A percentile compares a stretch with the other conserved stretches of the same genome.
These are phyloP conservation scores for Lecanosticta acicola DNA, from an alignment of 2,329 filamentous ascomycete species.

Conservation along the genomic window DNA sequence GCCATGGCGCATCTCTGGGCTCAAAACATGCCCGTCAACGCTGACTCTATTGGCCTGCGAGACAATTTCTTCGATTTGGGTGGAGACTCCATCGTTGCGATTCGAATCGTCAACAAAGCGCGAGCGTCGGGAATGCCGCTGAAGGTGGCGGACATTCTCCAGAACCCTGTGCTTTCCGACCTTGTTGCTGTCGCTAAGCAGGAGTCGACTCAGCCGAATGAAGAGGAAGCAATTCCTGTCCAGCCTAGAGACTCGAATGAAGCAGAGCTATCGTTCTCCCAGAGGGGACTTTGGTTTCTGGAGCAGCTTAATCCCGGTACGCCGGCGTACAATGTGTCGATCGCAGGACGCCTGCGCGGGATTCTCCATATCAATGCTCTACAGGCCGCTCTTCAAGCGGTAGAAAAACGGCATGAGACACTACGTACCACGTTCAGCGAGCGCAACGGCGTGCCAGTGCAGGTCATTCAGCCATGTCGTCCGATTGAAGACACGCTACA, in stretches of 20 bases:
- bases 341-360: conserved; percentile 4
- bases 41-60: conserved; percentile 23
- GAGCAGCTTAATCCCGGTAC: conserved; percentile 7
- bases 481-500: neutral
- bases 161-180: conserved; percentile 3
- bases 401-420: conserved; percentile 8
- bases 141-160: conserved; percentile 4
- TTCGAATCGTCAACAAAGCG: conserved; percentile 14
- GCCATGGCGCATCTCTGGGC: neutral
- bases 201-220: neutral
- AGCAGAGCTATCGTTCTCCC: conserved; percentile 5
- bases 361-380: conserved; percentile 2
- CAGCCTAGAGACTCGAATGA: conserved; percentile 1
- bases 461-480: conserved; percentile 1
- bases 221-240: neutral
- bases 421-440: conserved; percentile 8
- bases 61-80: conserved; percentile 42
- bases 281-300: conserved; percentile 8
- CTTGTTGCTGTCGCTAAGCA: neutral
- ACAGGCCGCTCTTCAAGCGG: conserved; percentile 4
- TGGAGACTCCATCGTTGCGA: conserved; percentile 40
- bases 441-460: conserved; percentile 1
- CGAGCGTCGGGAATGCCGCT: neutral
- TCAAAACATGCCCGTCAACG: neutral
- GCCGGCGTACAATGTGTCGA: conserved; percentile 4